Percentiles rank a stretch among this genome's conserved stretches.
phyloP scores from a whole-genome alignment of 495 filamentous ascomycete genomes.

The Penicillium lividum region DNA sequence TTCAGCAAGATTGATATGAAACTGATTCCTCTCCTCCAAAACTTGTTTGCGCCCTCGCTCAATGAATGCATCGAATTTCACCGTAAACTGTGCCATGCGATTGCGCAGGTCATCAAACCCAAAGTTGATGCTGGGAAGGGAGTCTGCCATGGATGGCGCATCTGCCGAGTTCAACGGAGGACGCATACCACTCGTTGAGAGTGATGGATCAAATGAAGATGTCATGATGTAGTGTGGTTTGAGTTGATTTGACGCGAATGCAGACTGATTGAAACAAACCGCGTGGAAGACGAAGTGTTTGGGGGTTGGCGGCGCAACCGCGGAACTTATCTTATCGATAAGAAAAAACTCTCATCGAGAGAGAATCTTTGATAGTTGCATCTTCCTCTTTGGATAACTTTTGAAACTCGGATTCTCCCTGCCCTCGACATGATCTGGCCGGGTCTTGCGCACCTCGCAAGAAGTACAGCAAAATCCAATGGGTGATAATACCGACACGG shows the following conservation, averaged over 20 bases:
- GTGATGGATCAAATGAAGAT: constrained; percentile 72
- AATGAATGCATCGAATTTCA: constrained; percentile 90
- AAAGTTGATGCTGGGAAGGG: constrained; percentile 88
- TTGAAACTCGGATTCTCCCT: neutral
- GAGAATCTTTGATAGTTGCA: neutral
- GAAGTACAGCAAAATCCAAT: constrained; percentile 54
- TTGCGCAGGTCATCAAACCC: constrained; percentile 95
- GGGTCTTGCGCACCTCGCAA: constrained; percentile 31
- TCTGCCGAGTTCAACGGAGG: constrained; percentile 60
- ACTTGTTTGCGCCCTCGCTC: constrained; percentile 85
- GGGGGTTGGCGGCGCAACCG: constrained; percentile 40
- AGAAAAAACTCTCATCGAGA: constrained; percentile 18
- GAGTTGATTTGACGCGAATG: neutral
- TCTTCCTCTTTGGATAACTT: neutral
- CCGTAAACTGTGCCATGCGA: constrained; percentile 91
- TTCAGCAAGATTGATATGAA: constrained; percentile 85
- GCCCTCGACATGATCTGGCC: constrained; percentile 42
- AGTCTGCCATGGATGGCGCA: constrained; percentile 71
- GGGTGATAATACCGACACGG: constrained; percentile 55
- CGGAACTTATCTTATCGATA: constrained; percentile 25
- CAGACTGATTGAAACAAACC: neutral
- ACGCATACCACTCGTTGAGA: constrained; percentile 74
- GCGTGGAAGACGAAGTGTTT: constrained; percentile 7
- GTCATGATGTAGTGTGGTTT: constrained; percentile 13
- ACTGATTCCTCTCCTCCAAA: constrained; percentile 89